Evolutionary conservation across 176 grass and related monocot species (phyloP).

Genomic region (Areca catechu): DNA sequence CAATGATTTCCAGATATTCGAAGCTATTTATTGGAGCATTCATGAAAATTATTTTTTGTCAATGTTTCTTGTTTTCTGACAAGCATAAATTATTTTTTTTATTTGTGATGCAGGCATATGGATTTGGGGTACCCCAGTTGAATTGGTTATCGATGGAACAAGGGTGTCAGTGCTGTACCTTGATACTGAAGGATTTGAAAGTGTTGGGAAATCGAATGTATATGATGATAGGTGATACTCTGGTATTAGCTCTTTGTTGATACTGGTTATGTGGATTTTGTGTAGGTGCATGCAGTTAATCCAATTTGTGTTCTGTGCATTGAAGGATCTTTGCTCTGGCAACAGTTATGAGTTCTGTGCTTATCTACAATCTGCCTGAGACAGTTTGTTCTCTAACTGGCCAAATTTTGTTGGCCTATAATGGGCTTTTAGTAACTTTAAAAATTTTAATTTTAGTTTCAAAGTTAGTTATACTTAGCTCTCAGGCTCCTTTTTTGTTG

Average conservation of each 20-base stretch:
- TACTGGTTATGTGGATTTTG: neutral
- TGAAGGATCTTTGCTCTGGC: constrained; percentile 89
- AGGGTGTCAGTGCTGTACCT: constrained; percentile 77
- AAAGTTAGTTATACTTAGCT: too few species aligned
- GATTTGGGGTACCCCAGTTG: constrained; percentile 75
- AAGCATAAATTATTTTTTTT: too few species aligned
- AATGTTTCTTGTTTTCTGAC: neutral
- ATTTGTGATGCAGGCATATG: constrained; percentile 61
- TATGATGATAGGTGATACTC: constrained; percentile 85
- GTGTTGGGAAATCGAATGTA: constrained; percentile 94
- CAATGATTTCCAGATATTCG: neutral
- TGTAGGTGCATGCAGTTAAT: neutral
- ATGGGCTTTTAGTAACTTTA: neutral
- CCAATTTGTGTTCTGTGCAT: constrained; percentile 3
- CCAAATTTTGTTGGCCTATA: constrained; percentile 2
- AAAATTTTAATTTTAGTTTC: too few species aligned
- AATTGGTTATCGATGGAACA: constrained; percentile 58
- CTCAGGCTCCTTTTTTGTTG: too few species aligned
- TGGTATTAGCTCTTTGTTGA: too few species aligned
- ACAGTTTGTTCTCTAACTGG: constrained; percentile 43
- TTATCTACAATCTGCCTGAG: constrained; percentile 96
- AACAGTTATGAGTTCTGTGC: constrained; percentile 81
- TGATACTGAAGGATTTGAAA: constrained; percentile 95
- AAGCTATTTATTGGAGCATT: neutral
- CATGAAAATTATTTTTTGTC: neutral